Conservation (phyloP, 2,329 filamentous ascomycete genomes). For the Beauveria sp. region DNA sequence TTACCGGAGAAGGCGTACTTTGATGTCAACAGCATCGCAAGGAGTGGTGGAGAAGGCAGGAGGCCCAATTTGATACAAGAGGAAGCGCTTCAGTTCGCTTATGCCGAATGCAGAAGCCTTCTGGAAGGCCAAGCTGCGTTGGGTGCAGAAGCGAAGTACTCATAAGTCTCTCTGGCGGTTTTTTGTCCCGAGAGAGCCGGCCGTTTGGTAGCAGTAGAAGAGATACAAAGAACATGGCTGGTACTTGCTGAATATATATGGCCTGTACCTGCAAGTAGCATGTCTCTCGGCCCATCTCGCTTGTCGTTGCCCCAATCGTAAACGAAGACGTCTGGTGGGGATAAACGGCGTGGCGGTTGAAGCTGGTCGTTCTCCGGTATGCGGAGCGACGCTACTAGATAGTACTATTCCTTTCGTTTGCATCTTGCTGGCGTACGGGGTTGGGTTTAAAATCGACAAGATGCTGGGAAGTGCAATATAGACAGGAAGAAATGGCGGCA, state of each 20-base stretch:
- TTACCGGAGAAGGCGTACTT: constrained; percentile 5
- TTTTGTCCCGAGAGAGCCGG: too few species aligned
- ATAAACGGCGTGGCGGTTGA: background rate
- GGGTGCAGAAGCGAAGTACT: background rate
- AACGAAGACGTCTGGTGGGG: constrained; percentile 2
- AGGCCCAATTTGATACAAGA: background rate
- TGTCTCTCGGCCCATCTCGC: constrained; percentile 1
- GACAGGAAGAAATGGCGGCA: background rate
- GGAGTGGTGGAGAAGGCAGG: background rate
- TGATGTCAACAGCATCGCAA: background rate
- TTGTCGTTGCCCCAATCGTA: constrained; percentile 8
- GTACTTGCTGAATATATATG: background rate
- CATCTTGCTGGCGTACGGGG: background rate
- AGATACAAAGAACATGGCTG: background rate
- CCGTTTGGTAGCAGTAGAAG: background rate
- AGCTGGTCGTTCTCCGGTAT: background rate
- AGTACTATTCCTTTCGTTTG: background rate
- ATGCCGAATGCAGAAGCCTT: background rate
- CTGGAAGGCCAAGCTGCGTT: background rate
- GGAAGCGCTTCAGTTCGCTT: background rate
- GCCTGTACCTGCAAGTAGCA: background rate
- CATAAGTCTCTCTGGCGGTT: background rate
- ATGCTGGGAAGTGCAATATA: background rate
- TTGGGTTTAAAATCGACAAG: too few species aligned
- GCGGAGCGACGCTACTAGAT: background rate